Evolutionary conservation across 345 rosid species (phyloP).

Genomic region (Eucalyptus paniculata): DNA sequence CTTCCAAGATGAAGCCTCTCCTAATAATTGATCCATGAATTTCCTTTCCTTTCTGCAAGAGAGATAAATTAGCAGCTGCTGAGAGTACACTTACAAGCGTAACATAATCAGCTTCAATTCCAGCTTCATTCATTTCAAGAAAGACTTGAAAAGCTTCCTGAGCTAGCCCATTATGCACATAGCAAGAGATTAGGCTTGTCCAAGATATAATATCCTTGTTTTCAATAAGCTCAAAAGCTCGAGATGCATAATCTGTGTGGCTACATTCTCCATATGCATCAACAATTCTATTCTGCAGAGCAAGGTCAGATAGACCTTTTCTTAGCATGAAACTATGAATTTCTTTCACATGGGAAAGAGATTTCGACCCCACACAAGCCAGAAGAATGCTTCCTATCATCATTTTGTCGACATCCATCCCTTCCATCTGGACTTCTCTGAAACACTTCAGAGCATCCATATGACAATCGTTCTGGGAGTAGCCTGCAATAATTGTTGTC

Average conservation of each 20-base stretch:
- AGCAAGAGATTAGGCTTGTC: conserved; percentile 85
- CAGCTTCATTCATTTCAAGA: conserved; percentile 30
- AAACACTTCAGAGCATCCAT: conserved; percentile 31
- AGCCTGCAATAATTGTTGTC: conserved; percentile 70
- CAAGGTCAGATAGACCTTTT: conserved; percentile 41
- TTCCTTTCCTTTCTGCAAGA: conserved; percentile 66
- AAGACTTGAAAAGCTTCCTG: conserved; percentile 44
- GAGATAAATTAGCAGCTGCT: conserved; percentile 51
- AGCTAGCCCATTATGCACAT: conserved; percentile 41
- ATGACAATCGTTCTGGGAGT: conserved; percentile 47
- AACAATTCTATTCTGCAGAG: conserved; percentile 44
- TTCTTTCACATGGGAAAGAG: conserved; percentile 38
- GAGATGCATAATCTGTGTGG: conserved; percentile 42
- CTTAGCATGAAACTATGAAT: conserved; percentile 52
- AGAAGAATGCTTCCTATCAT: conserved; percentile 72
- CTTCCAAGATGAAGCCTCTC: conserved; percentile 44
- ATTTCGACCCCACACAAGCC: conserved; percentile 38
- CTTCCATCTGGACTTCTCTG: conserved; percentile 27
- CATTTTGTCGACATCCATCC: conserved; percentile 39
- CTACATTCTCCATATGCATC: conserved; percentile 65
- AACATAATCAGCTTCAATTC: conserved; percentile 45
- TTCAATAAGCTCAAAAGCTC: conserved; percentile 33
- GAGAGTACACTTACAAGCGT: conserved; percentile 50
- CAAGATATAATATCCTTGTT: conserved; percentile 71
- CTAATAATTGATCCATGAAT: conserved; percentile 53